phyloP scores from a whole-genome alignment of 371 early-diverging fungal species.

The Chytridium lagenaria region DNA sequence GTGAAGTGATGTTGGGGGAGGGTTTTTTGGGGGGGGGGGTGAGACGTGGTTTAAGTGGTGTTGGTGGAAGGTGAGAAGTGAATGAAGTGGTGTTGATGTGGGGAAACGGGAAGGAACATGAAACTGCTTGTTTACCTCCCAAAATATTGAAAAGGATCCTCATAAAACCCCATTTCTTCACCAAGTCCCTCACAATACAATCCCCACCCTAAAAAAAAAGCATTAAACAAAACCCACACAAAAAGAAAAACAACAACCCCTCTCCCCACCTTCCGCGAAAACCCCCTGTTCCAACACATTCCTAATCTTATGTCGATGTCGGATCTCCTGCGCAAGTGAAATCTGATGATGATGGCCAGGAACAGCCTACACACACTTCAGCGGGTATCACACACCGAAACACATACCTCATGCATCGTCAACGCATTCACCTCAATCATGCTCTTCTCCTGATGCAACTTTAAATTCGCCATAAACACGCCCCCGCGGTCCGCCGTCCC shows the following conservation, averaged over 20 bases:
- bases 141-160: conserved; percentile 32
- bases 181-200: conserved; percentile 44
- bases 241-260: too few relatives aligned
- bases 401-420: conserved; percentile 39
- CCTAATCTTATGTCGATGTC: conserved; percentile 26
- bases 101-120: too few relatives aligned
- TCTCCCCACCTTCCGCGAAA: conserved; percentile 41
- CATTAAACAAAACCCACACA: too few relatives aligned
- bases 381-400: background rate
- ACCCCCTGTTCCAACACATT: background rate
- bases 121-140: too few relatives aligned
- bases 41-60: too few relatives aligned
- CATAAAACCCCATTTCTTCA: conserved; percentile 48
- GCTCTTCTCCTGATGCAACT: conserved; percentile 27
- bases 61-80: too few relatives aligned
- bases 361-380: conserved; percentile 28
- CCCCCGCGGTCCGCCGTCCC: conserved; percentile 34
- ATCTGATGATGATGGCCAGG: conserved; percentile 52
- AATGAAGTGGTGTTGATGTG: too few relatives aligned
- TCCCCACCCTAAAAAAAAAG: too few relatives aligned
- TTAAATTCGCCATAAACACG: conserved; percentile 37
- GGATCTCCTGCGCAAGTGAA: conserved; percentile 30
- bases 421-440: conserved; percentile 28
- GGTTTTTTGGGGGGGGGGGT: too few relatives aligned
- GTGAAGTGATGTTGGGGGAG: too few relatives aligned